Conservation (phyloP, 768 basidiomycete genomes). For the Suillus clintonianus region DNA sequence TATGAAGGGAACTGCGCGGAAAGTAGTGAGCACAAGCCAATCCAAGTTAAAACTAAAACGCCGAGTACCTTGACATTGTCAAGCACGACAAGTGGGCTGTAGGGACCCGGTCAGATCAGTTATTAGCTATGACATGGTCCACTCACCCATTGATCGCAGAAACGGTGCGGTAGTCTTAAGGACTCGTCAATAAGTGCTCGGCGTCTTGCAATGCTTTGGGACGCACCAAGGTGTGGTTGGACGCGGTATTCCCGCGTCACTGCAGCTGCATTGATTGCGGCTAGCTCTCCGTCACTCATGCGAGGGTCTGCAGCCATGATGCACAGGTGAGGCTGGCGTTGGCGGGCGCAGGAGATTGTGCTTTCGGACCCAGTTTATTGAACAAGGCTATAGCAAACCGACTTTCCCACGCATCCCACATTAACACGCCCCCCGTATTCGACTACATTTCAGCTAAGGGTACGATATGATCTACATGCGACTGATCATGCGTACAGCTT, state of each 20-base stretch:
- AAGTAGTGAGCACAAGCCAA: constrained; percentile 16
- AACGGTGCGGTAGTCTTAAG: constrained; percentile 93
- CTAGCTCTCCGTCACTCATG: constrained; percentile 71
- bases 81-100: constrained; percentile 90
- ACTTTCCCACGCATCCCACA: constrained; percentile 4
- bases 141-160: constrained; percentile 95
- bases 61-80: constrained; percentile 93
- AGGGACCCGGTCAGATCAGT: constrained; percentile 10
- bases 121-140: constrained; percentile 6
- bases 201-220: constrained; percentile 10
- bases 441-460: neutral
- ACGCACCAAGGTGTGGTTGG: constrained; percentile 83
- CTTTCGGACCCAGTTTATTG: neutral
- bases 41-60: constrained; percentile 7
- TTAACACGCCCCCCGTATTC: constrained; percentile 1
- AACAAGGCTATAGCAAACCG: neutral
- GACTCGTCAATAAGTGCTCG: constrained; percentile 9
- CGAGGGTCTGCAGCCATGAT: constrained; percentile 53
- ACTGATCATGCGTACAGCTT: neutral
- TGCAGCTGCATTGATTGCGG: constrained; percentile 83
- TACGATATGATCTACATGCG: constrained; percentile 3
- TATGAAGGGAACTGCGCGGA: constrained; percentile 84
- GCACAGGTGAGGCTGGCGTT: constrained; percentile 4
- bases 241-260: constrained; percentile 88
- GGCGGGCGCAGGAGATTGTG: neutral